Base-by-base conservation (phyloP, 2,329 filamentous ascomycete species). In the Aspergillus fumigatiaffinis region DNA sequence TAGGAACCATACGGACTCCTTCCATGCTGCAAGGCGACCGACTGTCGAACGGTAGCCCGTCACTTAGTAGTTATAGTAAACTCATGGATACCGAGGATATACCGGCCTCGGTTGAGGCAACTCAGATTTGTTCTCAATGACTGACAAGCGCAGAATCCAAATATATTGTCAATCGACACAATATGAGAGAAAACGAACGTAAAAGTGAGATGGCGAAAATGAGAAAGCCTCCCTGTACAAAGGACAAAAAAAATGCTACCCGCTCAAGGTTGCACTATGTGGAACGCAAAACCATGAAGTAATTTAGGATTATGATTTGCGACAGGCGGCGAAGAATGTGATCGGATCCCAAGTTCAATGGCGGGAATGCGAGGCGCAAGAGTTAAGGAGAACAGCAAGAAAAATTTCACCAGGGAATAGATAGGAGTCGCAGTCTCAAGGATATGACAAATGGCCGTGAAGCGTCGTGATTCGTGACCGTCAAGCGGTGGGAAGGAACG, bases 381-480 rank as follows among this genome's bases (percentile, higher is more conserved):
- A 14, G 20, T 42, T n/a, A 42, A 50, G 46, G 38, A 47, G 32
- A 54, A 12, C 25, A 42, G 35, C 41, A 47, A 52, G 42, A 49
- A 51, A 52, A 48, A 51, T 20, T 50, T 62, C 46, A 60, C 25
- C 20, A 57, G 56, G 59, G 56, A 58, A 41, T 55, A 54, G 55
- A 41, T 55, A 54, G 53, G 35, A 63, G 20, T 20, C n/a, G 42
- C n/a, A 21, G 42, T 20, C n/a, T 14, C 42, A 46, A 50, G 61
- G 61, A 62, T 57, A 56, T 5, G 50, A 52, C 53, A 25, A 53
- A 42, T 52, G 53, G 54, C 35, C 56, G 59, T 61, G 51, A 52
- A 52, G 60, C 38, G 52, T 60, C 55, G 60, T 63, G 61, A 64
- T 53, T 60, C 57, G 60, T 62, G 61, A 64, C 57, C 57, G 53